phyloP scores from a whole-genome alignment of 2,329 filamentous ascomycete species.

The Huntiella moniliformis region DNA sequence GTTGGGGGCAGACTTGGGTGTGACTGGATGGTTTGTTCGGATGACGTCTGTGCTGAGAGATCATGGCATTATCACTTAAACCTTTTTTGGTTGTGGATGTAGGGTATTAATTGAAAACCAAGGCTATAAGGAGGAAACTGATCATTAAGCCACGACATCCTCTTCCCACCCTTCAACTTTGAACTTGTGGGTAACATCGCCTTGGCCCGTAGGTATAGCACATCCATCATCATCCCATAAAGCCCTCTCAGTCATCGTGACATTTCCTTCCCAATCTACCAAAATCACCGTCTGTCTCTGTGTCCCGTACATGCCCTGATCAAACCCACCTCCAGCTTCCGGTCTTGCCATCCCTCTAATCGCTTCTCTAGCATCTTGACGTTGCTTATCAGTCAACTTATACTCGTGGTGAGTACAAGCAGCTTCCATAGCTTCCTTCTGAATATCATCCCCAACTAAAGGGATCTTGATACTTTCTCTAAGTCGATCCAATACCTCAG shows the following conservation, averaged over 20 bases:
- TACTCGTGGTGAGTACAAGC: too few relatives aligned
- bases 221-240: conserved; percentile 41
- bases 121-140: too few relatives aligned
- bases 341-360: conserved; percentile 22
- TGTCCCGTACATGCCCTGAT: conserved; percentile 44
- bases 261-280: conserved; percentile 43
- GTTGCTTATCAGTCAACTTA: too few relatives aligned
- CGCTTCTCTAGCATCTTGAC: conserved; percentile 18
- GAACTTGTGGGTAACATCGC: conserved; percentile 37
- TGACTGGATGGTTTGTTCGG: too few relatives aligned
- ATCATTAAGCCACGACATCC: conserved; percentile 8
- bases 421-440: conserved; percentile 26
- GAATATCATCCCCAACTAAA: conserved; percentile 30
- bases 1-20: too few relatives aligned
- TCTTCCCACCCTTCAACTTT: conserved; percentile 34
- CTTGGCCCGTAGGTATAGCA: conserved; percentile 31
- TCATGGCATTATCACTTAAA: too few relatives aligned
- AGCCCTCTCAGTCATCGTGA: conserved; percentile 39
- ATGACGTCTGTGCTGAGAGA: too few relatives aligned
- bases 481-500: conserved; percentile 34
- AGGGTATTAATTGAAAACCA: too few relatives aligned
- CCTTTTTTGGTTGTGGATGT: too few relatives aligned
- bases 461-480: conserved; percentile 45
- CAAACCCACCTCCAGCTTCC: conserved; percentile 26
- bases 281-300: conserved; percentile 45